Base-by-base conservation (phyloP, 805 yeast genomes). In the Kluyveromyces wickerhamii region DNA sequence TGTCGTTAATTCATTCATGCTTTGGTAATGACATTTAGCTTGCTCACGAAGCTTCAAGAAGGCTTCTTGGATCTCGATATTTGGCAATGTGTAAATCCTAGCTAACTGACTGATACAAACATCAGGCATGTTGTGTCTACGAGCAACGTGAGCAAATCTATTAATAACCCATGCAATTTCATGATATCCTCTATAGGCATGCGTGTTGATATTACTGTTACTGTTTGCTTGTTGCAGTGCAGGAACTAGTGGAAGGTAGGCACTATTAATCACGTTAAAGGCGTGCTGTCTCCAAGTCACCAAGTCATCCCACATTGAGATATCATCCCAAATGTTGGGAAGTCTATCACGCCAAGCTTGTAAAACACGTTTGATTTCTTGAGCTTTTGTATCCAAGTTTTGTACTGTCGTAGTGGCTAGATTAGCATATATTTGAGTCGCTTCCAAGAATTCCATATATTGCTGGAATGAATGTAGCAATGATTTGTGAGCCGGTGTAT, bases 281-380 rank as follows among this genome's bases (percentile, higher is more conserved):
- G 95, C 96, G 63, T 92, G 97, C 60, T 92, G 97, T 47, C 99
- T 72, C 99, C 99, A 92, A 0, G 97, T 88, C 4, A 92, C 95
- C 40, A 92, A 63, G 54, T 92, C 99, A 46, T 94, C 88, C 99
- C 99, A 92, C 41, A 88, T 74, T 54, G 87, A 89, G 50, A 92
- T 88, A 56, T 92, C 98, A 60, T 92, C 99, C 96, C 97, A 92
- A 7, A 74, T 67, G 50, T 92, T 92, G 9, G 99, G 99, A 34
- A 94, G 66, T 43, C 99, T 77, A 54, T 92, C 99, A 51, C 98
- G 70, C 99, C 99, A 92, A 1, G 95, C 96, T 57, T 87, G 96
- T 26, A 92, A 62, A 0, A 92, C 95, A 35, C 97, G 73, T 61
- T 92, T 92, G 42, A 92, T 69, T 50, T 92, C 99, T 60, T 87